Percentiles rank a stretch among this genome's conserved stretches.
Conservation (phyloP, 805 yeast genomes). For the Naumovozyma baii region DNA sequence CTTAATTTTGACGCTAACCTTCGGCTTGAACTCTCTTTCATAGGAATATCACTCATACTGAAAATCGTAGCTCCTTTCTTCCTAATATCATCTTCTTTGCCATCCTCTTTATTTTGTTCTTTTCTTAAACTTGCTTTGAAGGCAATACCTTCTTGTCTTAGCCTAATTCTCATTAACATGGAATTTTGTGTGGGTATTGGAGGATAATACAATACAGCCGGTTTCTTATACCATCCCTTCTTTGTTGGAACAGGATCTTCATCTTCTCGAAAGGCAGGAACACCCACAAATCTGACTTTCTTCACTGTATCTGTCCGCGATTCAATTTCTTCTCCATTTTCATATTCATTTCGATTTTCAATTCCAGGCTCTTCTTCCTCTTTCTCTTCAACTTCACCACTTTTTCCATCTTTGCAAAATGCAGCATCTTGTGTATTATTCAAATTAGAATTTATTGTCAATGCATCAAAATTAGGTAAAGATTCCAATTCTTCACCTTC, state of each 20-base stretch:
- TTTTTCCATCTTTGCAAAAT: too few species aligned
- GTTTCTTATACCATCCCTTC: conserved; percentile 31
- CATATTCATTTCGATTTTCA: neutral
- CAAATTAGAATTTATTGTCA: neutral
- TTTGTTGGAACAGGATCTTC: conserved; percentile 27
- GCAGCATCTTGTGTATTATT: too few species aligned
- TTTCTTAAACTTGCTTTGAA: conserved; percentile 26
- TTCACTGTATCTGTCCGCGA: conserved; percentile 6
- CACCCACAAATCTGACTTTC: conserved; percentile 30
- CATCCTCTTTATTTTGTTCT: conserved; percentile 8
- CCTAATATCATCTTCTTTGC: neutral
- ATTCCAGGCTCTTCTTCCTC: neutral
- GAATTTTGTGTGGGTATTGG: conserved; percentile 20
- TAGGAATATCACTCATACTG: neutral
- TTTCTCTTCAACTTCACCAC: too few species aligned
- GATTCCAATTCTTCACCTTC: too few species aligned
- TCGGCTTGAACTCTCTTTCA: conserved; percentile 10
- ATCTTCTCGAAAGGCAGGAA: conserved; percentile 26
- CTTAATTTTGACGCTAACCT: conserved; percentile 14
- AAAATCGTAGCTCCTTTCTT: neutral
- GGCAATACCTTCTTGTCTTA: conserved; percentile 29
- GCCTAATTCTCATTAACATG: conserved; percentile 7
- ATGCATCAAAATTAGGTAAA: neutral
- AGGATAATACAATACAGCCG: conserved; percentile 28
- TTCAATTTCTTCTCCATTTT: neutral